Conservation (phyloP, 2,329 filamentous ascomycete genomes). For the Fusarium dimerum region DNA sequence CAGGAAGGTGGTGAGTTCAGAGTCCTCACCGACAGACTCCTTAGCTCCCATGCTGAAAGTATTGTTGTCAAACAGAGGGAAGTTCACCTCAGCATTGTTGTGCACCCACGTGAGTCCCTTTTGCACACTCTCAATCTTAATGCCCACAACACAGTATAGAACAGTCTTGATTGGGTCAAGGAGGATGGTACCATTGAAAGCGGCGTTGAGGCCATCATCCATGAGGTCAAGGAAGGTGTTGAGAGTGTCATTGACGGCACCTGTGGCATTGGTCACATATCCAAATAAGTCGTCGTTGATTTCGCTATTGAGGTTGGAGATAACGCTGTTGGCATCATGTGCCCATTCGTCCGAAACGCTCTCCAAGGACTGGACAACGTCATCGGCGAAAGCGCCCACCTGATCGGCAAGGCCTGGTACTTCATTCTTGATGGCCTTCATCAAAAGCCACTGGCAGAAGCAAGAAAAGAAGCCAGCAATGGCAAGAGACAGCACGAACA, state of each 20-base stretch:
- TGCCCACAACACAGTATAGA: constrained; percentile 80
- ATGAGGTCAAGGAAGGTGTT: constrained; percentile 81
- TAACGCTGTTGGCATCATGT: constrained; percentile 70
- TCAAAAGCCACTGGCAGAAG: constrained; percentile 78
- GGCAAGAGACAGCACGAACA: constrained; percentile 85
- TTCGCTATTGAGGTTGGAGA: constrained; percentile 68
- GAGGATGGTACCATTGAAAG: constrained; percentile 81
- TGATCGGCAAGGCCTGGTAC: constrained; percentile 73
- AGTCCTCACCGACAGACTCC: constrained; percentile 58
- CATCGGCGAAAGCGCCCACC: constrained; percentile 76
- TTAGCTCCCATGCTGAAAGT: constrained; percentile 81
- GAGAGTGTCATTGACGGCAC: constrained; percentile 81
- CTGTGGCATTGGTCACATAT: constrained; percentile 83
- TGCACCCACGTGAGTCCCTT: constrained; percentile 92
- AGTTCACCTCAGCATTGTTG: constrained; percentile 78
- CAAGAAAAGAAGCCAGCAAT: constrained; percentile 81
- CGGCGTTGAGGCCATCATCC: constrained; percentile 68
- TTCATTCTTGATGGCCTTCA: constrained; percentile 71
- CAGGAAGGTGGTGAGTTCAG: constrained; percentile 69
- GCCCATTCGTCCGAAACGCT: constrained; percentile 78
- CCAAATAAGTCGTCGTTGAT: constrained; percentile 85
- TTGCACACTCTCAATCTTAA: constrained; percentile 84
- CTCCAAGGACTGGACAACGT: constrained; percentile 72
- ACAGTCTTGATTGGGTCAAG: constrained; percentile 77
- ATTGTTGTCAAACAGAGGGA: constrained; percentile 77